Conservation (phyloP, 2,329 filamentous ascomycete species). For the Ramularia endophylla region DNA sequence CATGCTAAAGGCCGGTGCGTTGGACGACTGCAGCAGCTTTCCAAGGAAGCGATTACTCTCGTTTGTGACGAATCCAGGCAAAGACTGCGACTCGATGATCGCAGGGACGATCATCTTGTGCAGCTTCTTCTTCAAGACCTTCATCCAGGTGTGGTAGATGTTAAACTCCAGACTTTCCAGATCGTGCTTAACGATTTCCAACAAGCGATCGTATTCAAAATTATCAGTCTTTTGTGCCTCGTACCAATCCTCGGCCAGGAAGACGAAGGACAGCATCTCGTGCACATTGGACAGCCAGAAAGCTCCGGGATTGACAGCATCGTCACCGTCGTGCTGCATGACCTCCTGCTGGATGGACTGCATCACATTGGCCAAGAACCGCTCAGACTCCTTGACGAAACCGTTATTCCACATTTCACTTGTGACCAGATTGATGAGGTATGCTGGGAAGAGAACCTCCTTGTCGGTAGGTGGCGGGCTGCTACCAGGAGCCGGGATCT, state of each 20-base stretch:
- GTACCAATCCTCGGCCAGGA: conserved; percentile 99
- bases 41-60: conserved; percentile 98
- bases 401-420: conserved; percentile 99
- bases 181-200: conserved; percentile 99
- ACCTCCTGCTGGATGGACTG: conserved; percentile 99
- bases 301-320: conserved; percentile 91
- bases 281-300: conserved; percentile 99
- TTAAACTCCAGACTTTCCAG: conserved; percentile 98
- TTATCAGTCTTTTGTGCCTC: conserved; percentile 99
- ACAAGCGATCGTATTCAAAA: conserved; percentile 93
- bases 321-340: conserved; percentile 97
- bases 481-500: conserved; percentile 84
- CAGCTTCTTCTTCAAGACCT: conserved; percentile 97
- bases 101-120: conserved; percentile 99
- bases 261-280: conserved; percentile 99
- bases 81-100: conserved; percentile 97
- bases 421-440: conserved; percentile 97
- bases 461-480: conserved; percentile 93
- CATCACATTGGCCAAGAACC: conserved; percentile 99
- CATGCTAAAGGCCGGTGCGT: conserved; percentile 96
- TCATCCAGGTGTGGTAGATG: conserved; percentile 99
- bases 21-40: conserved; percentile 88
- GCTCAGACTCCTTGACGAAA: conserved; percentile 98
- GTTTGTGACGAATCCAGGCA: conserved; percentile 97
- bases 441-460: conserved; percentile 96